These are phyloP conservation scores for Botrytis porri DNA, from an alignment of 2,329 filamentous ascomycete species.

Conservation along the genomic window DNA sequence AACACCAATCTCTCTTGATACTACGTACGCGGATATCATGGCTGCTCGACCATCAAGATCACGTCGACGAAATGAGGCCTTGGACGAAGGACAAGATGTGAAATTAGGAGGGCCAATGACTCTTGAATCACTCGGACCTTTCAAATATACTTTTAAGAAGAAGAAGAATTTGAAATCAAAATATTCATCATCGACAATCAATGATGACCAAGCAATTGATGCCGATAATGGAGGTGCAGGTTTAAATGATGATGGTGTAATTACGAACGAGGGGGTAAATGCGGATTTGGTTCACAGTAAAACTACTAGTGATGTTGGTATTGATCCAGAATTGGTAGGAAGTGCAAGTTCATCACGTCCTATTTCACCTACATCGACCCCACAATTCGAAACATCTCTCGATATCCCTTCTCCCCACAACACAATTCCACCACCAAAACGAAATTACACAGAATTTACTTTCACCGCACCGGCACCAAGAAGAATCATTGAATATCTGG, in stretches of 20 bases:
- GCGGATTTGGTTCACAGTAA: neutral
- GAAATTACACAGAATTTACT: neutral
- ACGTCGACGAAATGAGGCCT: conserved; percentile 10
- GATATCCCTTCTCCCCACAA: neutral
- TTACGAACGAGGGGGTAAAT: neutral
- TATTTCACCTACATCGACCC: conserved; percentile 8
- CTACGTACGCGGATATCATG: conserved; percentile 23
- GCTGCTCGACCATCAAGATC: conserved; percentile 16
- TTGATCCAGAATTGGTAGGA: conserved; percentile 18
- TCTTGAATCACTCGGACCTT: conserved; percentile 22
- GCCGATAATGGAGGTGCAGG: neutral
- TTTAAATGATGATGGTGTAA: neutral
- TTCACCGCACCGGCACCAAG: neutral
- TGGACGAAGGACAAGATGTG: conserved; percentile 16
- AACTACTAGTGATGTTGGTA: conserved; percentile 12
- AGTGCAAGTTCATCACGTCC: conserved; percentile 5
- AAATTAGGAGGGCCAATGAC: conserved; percentile 19
- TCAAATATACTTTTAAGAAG: conserved; percentile 24
- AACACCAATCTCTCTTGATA: neutral
- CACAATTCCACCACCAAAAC: neutral
- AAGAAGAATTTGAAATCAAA: conserved; percentile 19
- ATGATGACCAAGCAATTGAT: neutral
- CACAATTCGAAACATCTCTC: neutral
- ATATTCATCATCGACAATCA: neutral
- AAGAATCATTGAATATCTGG: neutral